These are phyloP conservation scores for Xylaria scruposa DNA, from an alignment of 495 filamentous ascomycete species.

Conservation along the genomic window DNA sequence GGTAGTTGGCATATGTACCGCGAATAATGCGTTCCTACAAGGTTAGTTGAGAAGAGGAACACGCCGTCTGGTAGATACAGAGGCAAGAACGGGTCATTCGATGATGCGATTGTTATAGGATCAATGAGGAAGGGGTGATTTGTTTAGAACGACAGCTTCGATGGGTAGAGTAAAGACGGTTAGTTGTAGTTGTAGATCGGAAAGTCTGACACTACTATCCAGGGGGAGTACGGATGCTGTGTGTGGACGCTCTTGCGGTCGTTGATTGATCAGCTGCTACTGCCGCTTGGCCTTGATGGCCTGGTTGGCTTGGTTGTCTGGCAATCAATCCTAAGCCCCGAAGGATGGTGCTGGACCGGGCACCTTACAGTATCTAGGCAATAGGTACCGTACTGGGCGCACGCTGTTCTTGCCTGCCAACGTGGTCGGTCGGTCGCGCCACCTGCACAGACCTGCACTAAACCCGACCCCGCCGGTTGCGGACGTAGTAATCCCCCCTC, in stretches of 20 bases:
- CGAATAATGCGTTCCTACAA: background rate
- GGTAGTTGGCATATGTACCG: background rate
- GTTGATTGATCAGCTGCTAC: conserved; percentile 24
- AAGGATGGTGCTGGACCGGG: background rate
- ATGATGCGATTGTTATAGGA: background rate
- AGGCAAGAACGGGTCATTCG: background rate
- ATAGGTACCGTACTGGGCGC: background rate
- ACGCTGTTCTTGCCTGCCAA: conserved; percentile 1
- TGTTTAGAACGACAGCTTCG: background rate
- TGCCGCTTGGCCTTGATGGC: conserved; percentile 10
- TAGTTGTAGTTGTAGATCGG: conserved; percentile 22
- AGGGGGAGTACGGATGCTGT: conserved; percentile 8
- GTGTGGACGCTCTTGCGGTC: conserved; percentile 7
- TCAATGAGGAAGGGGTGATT: background rate
- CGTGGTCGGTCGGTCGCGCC: conserved; percentile 8
- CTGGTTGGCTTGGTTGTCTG: conserved; percentile 1
- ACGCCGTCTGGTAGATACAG: background rate
- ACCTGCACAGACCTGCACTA: background rate
- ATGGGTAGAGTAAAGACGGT: background rate
- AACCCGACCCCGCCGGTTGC: conserved; percentile 22
- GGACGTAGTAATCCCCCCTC: conserved; percentile 18
- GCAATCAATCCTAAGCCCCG: background rate
- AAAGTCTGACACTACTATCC: background rate
- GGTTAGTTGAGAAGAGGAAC: background rate
- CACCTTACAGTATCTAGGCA: background rate